These are phyloP conservation scores for Mucor racemosus DNA, from an alignment of 371 early-diverging fungal genomes.

Conservation along the genomic window DNA sequence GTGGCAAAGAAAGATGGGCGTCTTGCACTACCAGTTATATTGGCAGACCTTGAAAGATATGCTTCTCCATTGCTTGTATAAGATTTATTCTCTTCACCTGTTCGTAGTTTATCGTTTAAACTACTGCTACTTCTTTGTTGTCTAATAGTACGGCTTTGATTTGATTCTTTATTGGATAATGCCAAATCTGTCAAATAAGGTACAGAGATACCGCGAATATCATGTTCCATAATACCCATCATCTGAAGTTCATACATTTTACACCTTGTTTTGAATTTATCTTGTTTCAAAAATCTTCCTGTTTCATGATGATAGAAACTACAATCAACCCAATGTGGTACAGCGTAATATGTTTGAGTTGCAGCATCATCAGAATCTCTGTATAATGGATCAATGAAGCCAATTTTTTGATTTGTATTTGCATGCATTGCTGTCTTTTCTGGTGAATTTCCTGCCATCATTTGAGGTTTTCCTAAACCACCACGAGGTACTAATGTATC, in stretches of 20 bases:
- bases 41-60: slow-evolving; percentile 51
- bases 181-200: slow-evolving; percentile 52
- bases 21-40: slow-evolving; percentile 27
- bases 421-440: slow-evolving; percentile 31
- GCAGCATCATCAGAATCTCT: slow-evolving; percentile 46
- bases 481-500: slow-evolving; percentile 16
- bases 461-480: slow-evolving; percentile 11
- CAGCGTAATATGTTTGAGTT: slow-evolving; percentile 67
- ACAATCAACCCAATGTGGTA: slow-evolving; percentile 94
- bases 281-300: slow-evolving; percentile 51
- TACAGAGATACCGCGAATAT: slow-evolving; percentile 61
- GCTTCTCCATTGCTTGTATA: slow-evolving; percentile 31
- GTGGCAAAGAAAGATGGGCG: slow-evolving; percentile 18
- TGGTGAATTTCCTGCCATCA: slow-evolving; percentile 34
- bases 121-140: slow-evolving; percentile 47
- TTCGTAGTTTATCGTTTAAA: slow-evolving; percentile 35
- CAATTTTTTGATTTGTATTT: slow-evolving; percentile 32
- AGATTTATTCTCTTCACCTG: slow-evolving; percentile 25
- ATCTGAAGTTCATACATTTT: slow-evolving; percentile 86
- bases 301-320: slow-evolving; percentile 81
- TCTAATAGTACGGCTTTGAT: neutral
- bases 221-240: slow-evolving; percentile 80
- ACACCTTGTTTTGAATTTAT: slow-evolving; percentile 71
- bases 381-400: slow-evolving; percentile 63
- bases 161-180: neutral